Conservation (phyloP, 768 basidiomycete species). For the Leucosporidium scottii region DNA sequence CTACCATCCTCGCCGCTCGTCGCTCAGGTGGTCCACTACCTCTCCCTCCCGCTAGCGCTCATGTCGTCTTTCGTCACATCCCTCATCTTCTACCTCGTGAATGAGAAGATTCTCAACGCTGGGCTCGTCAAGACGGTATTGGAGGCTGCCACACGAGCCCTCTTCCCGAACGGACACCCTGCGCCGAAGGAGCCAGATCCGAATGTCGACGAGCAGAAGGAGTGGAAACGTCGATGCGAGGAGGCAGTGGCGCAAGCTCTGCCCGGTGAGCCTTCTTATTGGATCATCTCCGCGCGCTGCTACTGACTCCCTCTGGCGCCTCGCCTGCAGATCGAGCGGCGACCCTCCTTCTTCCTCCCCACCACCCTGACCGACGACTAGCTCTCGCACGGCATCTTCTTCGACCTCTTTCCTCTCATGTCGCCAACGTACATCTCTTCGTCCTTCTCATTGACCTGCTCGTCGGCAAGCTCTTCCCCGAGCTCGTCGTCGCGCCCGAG, state of each 20-base stretch:
- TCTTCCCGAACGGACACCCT: constrained; percentile 83
- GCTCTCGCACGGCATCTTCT: constrained; percentile 33
- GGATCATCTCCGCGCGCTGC: constrained; percentile 36
- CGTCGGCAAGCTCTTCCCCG: constrained; percentile 68
- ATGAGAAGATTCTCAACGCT: constrained; percentile 52
- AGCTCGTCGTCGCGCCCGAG: constrained; percentile 49
- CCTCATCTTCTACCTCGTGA: constrained; percentile 63
- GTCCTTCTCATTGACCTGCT: constrained; percentile 67
- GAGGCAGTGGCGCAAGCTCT: constrained; percentile 45
- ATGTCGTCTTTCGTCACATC: constrained; percentile 55
- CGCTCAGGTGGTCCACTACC: constrained; percentile 44
- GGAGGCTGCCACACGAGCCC: constrained; percentile 56
- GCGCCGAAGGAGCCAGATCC: constrained; percentile 67
- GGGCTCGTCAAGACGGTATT: constrained; percentile 52
- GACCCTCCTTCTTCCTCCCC: neutral
- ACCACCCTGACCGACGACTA: neutral
- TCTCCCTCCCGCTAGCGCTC: constrained; percentile 49
- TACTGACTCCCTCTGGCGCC: neutral
- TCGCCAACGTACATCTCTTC: constrained; percentile 73
- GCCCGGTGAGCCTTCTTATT: constrained; percentile 42
- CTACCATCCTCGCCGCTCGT: constrained; percentile 50
- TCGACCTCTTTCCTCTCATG: constrained; percentile 40
- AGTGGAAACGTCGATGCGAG: constrained; percentile 49
- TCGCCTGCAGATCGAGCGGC: neutral
- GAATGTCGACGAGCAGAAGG: constrained; percentile 63